Base-by-base conservation (phyloP, 306 rosid species). In the Medicago arabica region DNA sequence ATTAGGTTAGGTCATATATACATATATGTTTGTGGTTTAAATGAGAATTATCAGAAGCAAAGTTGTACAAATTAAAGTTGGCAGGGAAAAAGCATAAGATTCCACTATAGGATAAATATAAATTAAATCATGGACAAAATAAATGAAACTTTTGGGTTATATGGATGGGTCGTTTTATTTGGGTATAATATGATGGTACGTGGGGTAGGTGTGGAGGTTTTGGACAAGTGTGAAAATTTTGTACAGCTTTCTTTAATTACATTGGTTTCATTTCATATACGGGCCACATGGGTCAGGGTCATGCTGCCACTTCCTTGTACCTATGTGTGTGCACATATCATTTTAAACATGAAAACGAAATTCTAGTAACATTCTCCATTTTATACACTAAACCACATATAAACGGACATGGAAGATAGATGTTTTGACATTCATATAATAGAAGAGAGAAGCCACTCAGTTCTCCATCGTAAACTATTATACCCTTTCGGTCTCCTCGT, bases 241-340 rank as follows among this genome's bases (percentile, higher is more conserved):
- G 72, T 71, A 69, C 74, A 41, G 39, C 68, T 69, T 83, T 71
- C 55, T 67, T 74, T 49, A 80, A 74, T 82, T 72, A 67, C 17
- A 43, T 75, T 68, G 25, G 83, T 54, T 69, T 74, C 76, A 51
- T 44, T 65, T 63, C 63, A 67, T 51, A 60, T 78, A 43, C 46
- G 80, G 80, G 54, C 44, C 86, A 80, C 84, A 60, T 72, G 77
- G 79, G 83, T 72, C 81, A 70, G 77, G 79, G 83, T 72, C 81
- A 63, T 68, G 76, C 67, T 75, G 76, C 72, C 84, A 75, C 68
- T 68, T 47, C 73, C 55, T 46, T 18, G 41, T 77, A 76, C 65
- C 63, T 46, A 21, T 64, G 9, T 54, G 31, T 69, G 60, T 18
- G 21, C 28, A 17, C 17, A 54, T 39, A 54, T 53, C 40, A 23